Conservation (phyloP, 1,284 basidiomycete species). For the Heliocybe sulcata region DNA sequence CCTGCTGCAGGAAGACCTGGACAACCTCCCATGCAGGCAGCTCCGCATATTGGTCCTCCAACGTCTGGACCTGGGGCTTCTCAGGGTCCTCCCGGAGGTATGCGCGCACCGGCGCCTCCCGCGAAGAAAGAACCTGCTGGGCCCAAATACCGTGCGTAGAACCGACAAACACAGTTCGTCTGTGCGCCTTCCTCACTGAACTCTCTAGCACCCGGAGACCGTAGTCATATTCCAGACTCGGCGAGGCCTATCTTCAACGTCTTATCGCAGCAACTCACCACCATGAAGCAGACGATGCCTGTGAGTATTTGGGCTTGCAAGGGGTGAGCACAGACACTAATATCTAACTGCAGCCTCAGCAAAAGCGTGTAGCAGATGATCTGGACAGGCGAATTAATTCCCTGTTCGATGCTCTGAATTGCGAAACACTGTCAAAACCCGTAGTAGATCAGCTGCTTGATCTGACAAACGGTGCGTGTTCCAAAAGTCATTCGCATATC, state of each 20-base stretch:
- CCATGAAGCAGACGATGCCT: slow-evolving; percentile 64
- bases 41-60: slow-evolving; percentile 18
- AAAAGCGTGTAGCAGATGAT: slow-evolving; percentile 84
- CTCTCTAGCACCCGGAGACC: slow-evolving; percentile 75
- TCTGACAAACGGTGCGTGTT: slow-evolving; percentile 55
- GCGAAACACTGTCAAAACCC: slow-evolving; percentile 73
- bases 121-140: slow-evolving; percentile 40
- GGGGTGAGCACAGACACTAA: slow-evolving; percentile 8
- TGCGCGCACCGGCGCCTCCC: slow-evolving; percentile 26
- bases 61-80: slow-evolving; percentile 25
- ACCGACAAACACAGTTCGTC: neutral
- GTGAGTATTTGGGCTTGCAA: slow-evolving; percentile 33
- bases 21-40: slow-evolving; percentile 5
- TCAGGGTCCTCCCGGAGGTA: slow-evolving; percentile 27
- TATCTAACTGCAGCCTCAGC: slow-evolving; percentile 49
- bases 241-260: slow-evolving; percentile 63
- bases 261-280: slow-evolving; percentile 54
- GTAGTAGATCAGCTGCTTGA: slow-evolving; percentile 65
- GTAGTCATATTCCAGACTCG: slow-evolving; percentile 80
- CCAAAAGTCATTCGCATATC: slow-evolving; percentile 1
- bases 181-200: slow-evolving; percentile 1
- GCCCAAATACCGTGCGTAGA: slow-evolving; percentile 80
- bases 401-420: slow-evolving; percentile 89
- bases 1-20: slow-evolving; percentile 10
- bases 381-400: slow-evolving; percentile 83